Conservation (phyloP, 2,329 filamentous ascomycete species). For the Paramyrothecium sp. region DNA sequence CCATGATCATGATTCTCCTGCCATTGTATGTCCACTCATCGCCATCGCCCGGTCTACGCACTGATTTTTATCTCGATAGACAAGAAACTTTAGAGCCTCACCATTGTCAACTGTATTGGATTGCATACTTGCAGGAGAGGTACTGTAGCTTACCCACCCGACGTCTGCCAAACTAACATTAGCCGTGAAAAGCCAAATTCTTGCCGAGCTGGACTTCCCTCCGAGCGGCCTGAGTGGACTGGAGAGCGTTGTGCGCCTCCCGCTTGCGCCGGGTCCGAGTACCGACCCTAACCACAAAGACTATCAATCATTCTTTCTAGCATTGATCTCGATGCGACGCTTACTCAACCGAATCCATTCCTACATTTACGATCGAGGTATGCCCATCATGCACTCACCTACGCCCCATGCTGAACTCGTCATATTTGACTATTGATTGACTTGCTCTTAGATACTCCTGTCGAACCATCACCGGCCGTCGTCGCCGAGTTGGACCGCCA, state of each 20-base stretch:
- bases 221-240: conserved; percentile 12
- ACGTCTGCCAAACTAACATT: no score
- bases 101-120: conserved; percentile 13
- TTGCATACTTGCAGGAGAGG: conserved; percentile 15
- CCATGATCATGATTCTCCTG: conserved; percentile 8
- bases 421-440: neutral
- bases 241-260: conserved; percentile 10
- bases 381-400: neutral
- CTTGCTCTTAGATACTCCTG: neutral
- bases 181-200: conserved; percentile 6
- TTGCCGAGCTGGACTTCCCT: conserved; percentile 15
- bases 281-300: conserved; percentile 6
- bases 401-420: neutral
- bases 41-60: no score
- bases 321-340: conserved; percentile 12
- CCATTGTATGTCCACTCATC: neutral
- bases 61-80: neutral
- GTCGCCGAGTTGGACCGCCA: conserved; percentile 13
- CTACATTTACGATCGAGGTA: conserved; percentile 12
- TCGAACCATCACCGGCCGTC: conserved; percentile 3
- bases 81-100: conserved; percentile 9
- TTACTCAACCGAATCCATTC: conserved; percentile 12
- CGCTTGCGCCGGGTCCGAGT: conserved; percentile 6
- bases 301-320: conserved; percentile 14
- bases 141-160: no score